Evolutionary conservation across 179 eudicot species (phyloP).

Genomic region (Gypsophila paniculata): DNA sequence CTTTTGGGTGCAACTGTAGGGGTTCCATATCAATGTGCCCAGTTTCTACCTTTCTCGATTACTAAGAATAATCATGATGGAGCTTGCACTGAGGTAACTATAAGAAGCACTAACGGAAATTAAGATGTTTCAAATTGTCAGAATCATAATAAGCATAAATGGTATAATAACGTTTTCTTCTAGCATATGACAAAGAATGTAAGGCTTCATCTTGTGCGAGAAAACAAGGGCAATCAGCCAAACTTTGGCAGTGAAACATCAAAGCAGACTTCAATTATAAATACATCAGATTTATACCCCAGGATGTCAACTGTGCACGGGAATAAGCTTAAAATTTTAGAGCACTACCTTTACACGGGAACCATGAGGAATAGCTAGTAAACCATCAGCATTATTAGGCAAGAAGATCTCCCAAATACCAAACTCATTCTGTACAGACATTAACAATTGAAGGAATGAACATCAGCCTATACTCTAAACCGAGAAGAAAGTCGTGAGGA

Average conservation of each 20-base stretch:
- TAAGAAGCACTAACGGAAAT: background rate
- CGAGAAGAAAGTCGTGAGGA: background rate
- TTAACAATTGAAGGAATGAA: background rate
- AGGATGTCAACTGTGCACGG: background rate
- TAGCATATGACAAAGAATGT: no score
- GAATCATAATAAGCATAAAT: background rate
- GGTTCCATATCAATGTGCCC: background rate
- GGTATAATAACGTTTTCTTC: background rate
- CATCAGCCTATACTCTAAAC: background rate
- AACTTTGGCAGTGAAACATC: no score
- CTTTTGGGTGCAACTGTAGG: background rate
- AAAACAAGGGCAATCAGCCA: no score
- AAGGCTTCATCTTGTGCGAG: no score
- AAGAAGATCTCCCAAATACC: conserved; percentile 96
- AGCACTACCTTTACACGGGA: conserved; percentile 83
- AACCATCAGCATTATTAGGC: conserved; percentile 92
- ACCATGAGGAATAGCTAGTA: conserved; percentile 90
- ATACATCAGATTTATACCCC: background rate
- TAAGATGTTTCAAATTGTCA: background rate
- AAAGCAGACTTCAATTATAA: background rate
- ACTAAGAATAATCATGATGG: background rate
- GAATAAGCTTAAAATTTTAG: background rate
- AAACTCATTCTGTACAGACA: conserved; percentile 69
- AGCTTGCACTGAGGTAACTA: background rate
- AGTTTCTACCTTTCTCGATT: background rate